These are phyloP conservation scores for Termitomyces sp. DNA, from an alignment of 768 basidiomycete genomes.

Conservation along the genomic window DNA sequence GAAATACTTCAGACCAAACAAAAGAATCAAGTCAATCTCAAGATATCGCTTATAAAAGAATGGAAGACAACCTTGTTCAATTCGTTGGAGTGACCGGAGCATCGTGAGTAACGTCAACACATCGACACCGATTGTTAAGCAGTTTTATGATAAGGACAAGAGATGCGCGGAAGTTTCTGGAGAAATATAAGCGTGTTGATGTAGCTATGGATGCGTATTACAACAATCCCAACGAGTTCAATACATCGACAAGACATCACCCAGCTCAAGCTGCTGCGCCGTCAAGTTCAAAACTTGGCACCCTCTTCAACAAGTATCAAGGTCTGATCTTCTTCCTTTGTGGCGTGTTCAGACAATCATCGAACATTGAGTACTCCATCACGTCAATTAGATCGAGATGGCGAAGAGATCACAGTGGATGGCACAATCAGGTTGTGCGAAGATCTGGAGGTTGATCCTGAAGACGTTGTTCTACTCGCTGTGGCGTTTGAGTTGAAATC, in stretches of 20 bases:
- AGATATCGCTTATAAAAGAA: constrained; percentile 38
- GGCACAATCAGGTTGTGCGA: constrained; percentile 78
- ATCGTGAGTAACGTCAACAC: constrained; percentile 45
- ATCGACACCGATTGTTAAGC: constrained; percentile 23
- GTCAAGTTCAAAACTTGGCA: constrained; percentile 50
- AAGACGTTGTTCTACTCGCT: constrained; percentile 79
- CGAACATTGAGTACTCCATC: not conserved
- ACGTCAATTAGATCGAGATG: constrained; percentile 46
- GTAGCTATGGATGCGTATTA: constrained; percentile 73
- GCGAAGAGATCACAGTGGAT: constrained; percentile 66
- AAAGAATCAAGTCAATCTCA: not conserved
- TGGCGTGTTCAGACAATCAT: not conserved
- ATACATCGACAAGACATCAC: constrained; percentile 18
- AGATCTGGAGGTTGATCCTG: constrained; percentile 67
- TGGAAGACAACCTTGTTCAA: constrained; percentile 49
- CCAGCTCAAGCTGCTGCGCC: constrained; percentile 25
- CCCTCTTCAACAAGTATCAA: constrained; percentile 67
- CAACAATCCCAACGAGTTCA: constrained; percentile 45
- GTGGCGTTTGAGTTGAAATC: constrained; percentile 82
- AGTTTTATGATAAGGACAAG: constrained; percentile 31
- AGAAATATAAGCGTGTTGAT: constrained; percentile 68
- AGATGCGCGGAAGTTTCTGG: constrained; percentile 67
- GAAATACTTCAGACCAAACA: constrained; percentile 10
- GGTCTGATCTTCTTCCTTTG: constrained; percentile 33
- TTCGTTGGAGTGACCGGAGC: constrained; percentile 69